phyloP scores from a whole-genome alignment of 1,284 basidiomycete species.

The Gymnopus androsaceus region DNA sequence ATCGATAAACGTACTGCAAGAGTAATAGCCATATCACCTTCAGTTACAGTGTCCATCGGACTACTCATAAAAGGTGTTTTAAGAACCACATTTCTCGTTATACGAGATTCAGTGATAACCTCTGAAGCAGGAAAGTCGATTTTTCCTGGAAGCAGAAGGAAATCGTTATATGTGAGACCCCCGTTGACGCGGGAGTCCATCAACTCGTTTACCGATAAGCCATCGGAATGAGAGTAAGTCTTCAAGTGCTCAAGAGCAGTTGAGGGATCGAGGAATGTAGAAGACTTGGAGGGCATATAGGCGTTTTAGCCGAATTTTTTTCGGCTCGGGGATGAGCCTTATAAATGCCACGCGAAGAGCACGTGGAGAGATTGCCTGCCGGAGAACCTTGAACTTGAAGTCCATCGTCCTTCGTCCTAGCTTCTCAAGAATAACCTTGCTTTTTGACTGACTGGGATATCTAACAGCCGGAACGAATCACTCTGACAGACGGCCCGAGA shows the following conservation, averaged over 20 bases:
- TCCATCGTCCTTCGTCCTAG: no score
- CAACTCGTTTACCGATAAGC: conserved; percentile 83
- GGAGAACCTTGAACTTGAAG: no score
- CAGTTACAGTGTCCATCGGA: conserved; percentile 99
- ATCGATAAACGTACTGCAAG: conserved; percentile 70
- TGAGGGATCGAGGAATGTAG: conserved; percentile 56
- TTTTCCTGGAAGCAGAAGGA: conserved; percentile 92
- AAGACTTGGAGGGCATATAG: conserved; percentile 21
- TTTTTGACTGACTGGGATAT: no score
- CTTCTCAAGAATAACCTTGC: no score
- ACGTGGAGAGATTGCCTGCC: background rate
- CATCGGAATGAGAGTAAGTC: conserved; percentile 80
- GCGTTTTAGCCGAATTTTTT: conserved; percentile 29
- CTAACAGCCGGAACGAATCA: no score
- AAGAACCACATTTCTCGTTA: conserved; percentile 90
- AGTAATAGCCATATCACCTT: conserved; percentile 95
- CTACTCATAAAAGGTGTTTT: conserved; percentile 98
- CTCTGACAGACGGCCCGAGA: no score
- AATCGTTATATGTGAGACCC: conserved; percentile 96
- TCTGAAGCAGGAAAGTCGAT: conserved; percentile 90
- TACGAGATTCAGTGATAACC: conserved; percentile 82
- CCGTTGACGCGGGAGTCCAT: conserved; percentile 90
- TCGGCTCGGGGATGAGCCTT: background rate
- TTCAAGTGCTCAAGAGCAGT: conserved; percentile 75
- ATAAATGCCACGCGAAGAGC: background rate